Evolutionary conservation across 2,329 filamentous ascomycete genomes (phyloP), one percentile per base, ranked within the genome.

Genomic region (Fusarium sp.): DNA sequence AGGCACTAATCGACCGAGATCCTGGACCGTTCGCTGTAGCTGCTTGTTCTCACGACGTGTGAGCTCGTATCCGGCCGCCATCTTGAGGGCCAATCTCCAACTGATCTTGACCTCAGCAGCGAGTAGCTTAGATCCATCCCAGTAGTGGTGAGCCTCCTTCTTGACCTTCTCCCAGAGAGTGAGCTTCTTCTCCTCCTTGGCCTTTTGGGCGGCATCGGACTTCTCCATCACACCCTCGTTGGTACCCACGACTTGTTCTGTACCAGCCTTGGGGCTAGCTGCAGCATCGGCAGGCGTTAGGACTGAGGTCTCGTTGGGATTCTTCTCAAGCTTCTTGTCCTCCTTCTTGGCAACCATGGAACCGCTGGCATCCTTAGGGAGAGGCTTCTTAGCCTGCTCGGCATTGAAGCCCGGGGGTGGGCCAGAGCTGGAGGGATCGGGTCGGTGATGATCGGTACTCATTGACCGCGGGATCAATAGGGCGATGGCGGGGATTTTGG

Each of bases 31-130:
- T 77, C 96, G 89, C 84, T 93, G 91, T 60, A 99, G 86, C 87
- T 98, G 96, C 78, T 94, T 89, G 82, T 96, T 90, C 84, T 99
- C 96, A 83, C 96, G 90, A 70, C 96, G 90, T 63, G 93, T 98
- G 70, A 99, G 89, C 82, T 99, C 96, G 82, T 99, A 99, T 10
- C 96, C 96, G 63, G 93, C 94, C 16, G 94, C 94, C 96, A 99
- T 99, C 85, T 98, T 98, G 80, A 98, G 81, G 8, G 94, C 96
- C 72, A 99, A 84, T 69, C 91, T 91, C 67, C 92, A 93, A 80
- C 95, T 98, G 79, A 99, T 99, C 81, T 86, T 93, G 78, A 98
- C 90, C 82, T 99, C 96, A 3, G 94, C 92, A 24, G 91, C 94
- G 73, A 99, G 85, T 76, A 99, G 86, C 82, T 99, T 99, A 29